Percentiles rank a stretch among this genome's conserved stretches.
phyloP scores from a whole-genome alignment of 2,329 filamentous ascomycete species.

The Thermochaetoides dissita region DNA sequence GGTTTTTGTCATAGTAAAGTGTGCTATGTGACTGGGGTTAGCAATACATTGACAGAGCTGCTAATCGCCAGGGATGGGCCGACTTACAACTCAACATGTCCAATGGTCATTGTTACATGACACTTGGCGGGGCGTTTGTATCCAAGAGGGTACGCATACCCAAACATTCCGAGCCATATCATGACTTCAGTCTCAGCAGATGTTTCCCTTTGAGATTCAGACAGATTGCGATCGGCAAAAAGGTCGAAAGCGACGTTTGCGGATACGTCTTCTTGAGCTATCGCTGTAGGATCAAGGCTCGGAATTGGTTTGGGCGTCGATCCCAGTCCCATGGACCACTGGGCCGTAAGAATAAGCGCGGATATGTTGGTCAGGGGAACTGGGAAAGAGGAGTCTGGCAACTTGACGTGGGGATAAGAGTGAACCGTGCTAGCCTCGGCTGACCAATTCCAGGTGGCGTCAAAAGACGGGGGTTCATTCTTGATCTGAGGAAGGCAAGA shows the following conservation, averaged over 20 bases:
- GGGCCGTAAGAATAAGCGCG: conserved; percentile 15
- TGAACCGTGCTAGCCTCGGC: conserved; percentile 17
- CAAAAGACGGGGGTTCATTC: conserved; percentile 18
- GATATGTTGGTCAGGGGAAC: conserved; percentile 18
- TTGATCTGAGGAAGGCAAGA: conserved; percentile 11
- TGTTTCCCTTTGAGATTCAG: conserved; percentile 15
- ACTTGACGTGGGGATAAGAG: conserved; percentile 22
- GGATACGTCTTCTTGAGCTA: conserved; percentile 12
- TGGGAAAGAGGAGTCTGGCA: conserved; percentile 17
- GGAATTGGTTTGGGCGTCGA: conserved; percentile 11
- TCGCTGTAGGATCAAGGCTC: conserved; percentile 14
- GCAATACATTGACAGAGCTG: neutral
- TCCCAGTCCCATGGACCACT: conserved; percentile 20
- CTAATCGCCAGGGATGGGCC: neutral
- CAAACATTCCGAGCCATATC: conserved; percentile 21
- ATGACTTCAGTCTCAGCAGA: conserved; percentile 21
- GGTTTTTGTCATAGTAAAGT: conserved; percentile 19
- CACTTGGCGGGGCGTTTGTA: conserved; percentile 12
- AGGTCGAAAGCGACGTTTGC: conserved; percentile 22
- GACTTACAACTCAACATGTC: conserved; percentile 18
- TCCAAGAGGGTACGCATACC: conserved; percentile 18
- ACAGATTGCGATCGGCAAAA: conserved; percentile 19
- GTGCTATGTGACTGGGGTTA: conserved; percentile 12
- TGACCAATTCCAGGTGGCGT: conserved; percentile 21
- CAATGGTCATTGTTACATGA: conserved; percentile 16